Base-by-base conservation (phyloP, 2,329 filamentous ascomycete species). In the Helminthosporium solani region DNA sequence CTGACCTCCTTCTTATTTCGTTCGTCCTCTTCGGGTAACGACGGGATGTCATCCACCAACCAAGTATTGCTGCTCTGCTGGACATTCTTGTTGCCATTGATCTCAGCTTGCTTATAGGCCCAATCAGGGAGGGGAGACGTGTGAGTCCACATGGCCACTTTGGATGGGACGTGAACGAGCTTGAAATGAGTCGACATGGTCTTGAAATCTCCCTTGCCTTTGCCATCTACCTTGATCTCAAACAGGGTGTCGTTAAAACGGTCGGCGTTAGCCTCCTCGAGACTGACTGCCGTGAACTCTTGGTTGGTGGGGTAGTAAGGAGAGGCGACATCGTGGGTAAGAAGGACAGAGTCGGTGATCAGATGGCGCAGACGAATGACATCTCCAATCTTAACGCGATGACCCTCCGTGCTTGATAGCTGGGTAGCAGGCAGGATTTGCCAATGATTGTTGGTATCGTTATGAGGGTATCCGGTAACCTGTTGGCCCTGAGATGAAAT, bases 61-160 rank as follows among this genome's bases (percentile, higher is more conserved):
- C 94, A 99, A 52, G 96, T 80, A 69, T 99, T 99, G 69, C 90
- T 96, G 67, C 87, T 85, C 52, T 92, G 88, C 21, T 84, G 78
- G 43, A 95, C 77, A 68, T 96, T 95, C 82, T 99, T 99, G 79
- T 99, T 99, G 49, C 94, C 94, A 71, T 99, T 99, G 77, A 99
- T 96, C 70, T 99, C 94, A 64, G 95, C 92, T 72, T 99, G 94
- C 71, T 95, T 94, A 76, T 88, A 92, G 20, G 81, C 94, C 94
- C 94, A 99, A 3, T 99, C 94, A 3, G 94, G 94, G n/a, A 99
- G 82, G 40, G 94, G 89, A 49, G 85, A 94, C 28, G 87, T 87
- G 71, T 97, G 92, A 21, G 94, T 99, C 94, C 94, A 99, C 92
- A 99, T 95, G 56, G 94, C 92, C 40, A 99, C 94, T 71, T 95